Conservation (phyloP, 768 basidiomycete species). For the Amanita brunnescens region DNA sequence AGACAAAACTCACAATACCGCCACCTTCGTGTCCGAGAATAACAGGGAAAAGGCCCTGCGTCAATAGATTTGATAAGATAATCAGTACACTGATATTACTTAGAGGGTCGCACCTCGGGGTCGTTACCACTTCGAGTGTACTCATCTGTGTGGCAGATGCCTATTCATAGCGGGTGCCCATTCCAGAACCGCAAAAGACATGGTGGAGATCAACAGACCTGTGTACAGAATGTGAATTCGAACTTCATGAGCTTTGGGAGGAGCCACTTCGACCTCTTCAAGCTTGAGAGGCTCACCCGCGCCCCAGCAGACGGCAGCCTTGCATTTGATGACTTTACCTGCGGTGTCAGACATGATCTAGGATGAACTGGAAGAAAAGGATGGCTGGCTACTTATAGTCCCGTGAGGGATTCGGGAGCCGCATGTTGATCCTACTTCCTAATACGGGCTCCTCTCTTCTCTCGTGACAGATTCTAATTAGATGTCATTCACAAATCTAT, state of each 20-base stretch:
- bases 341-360: constrained; percentile 59
- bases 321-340: constrained; percentile 79
- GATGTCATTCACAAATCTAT: constrained; percentile 80
- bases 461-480: too few species aligned
- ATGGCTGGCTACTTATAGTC: constrained; percentile 13
- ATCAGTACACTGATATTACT: not conserved
- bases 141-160: constrained; percentile 97
- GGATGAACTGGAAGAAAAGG: too few species aligned
- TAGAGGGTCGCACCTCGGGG: constrained; percentile 44
- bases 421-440: not conserved
- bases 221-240: constrained; percentile 89
- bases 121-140: constrained; percentile 96
- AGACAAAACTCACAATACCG: constrained; percentile 58
- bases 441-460: not conserved
- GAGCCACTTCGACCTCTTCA: constrained; percentile 91
- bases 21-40: constrained; percentile 96
- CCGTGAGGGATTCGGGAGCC: not conserved
- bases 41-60: constrained; percentile 79
- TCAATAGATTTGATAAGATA: constrained; percentile 2
- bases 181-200: not conserved
- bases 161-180: constrained; percentile 25
- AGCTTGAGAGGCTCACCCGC: constrained; percentile 79
- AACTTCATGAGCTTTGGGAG: constrained; percentile 86
- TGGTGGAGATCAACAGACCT: constrained; percentile 34
- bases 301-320: constrained; percentile 94